Percentiles rank a stretch among this genome's conserved stretches.
These are phyloP conservation scores for Geotrichum bryndzae DNA, from an alignment of 1,139 yeast genomes.

Conservation along the genomic window DNA sequence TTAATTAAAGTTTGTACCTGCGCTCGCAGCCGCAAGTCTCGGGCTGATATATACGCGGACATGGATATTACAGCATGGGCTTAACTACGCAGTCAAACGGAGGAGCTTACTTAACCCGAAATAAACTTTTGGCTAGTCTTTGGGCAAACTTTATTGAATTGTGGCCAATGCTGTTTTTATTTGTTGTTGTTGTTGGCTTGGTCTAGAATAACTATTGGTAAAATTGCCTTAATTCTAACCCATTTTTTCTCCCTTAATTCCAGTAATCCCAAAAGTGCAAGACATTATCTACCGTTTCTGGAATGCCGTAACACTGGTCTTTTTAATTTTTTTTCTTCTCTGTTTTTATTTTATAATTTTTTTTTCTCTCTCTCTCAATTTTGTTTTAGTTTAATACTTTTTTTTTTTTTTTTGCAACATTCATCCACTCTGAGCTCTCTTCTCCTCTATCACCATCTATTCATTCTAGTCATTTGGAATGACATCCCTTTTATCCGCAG, in stretches of 20 bases:
- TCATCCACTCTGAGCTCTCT: neutral
- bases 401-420: neutral
- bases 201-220: neutral
- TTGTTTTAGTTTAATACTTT: neutral
- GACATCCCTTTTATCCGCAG: constrained; percentile 3
- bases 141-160: no score
- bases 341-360: neutral
- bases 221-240: neutral
- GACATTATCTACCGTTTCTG: no score
- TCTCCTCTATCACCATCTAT: neutral
- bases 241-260: neutral
- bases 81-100: no score
- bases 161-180: neutral
- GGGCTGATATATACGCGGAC: neutral
- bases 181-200: neutral
- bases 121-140: no score
- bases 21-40: neutral
- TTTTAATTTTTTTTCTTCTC: no score
- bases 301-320: no score
- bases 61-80: neutral
- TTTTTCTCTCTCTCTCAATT: neutral
- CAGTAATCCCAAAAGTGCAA: neutral
- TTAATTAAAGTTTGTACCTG: neutral
- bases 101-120: no score
- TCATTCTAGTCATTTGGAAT: neutral